Base-by-base conservation (phyloP, 2,329 filamentous ascomycete genomes). In the Plenodomus tracheiphilus region DNA sequence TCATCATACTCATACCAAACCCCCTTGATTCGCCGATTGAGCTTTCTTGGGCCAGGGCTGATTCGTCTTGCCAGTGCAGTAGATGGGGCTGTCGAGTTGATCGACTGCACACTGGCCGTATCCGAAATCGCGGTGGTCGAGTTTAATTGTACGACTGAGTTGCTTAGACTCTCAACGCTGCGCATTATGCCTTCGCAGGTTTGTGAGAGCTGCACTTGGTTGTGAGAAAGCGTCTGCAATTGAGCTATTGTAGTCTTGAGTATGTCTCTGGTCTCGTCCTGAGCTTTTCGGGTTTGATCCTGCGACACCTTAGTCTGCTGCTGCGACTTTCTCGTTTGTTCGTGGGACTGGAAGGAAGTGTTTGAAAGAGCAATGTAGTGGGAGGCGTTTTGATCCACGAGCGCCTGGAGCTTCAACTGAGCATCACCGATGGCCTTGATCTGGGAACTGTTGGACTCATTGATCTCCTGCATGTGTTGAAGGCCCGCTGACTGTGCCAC, bases 1-100 rank as follows among this genome's bases (percentile, higher is more conserved):
- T 40, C 53, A 49, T 71, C 68, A 36, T 71, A 71, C 46, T 71
- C 69, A 41, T 71, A 71, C 69, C 69, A 71, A 3, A 71, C 66
- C 22, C 69, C 66, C 43, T 68, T 65, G 39, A 71, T 61, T n/a
- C 58, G 55, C 5, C 61, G 47, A 41, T 71, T 71, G 13, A 71
- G 43, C 43, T 71, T 71, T 8, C 69, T 41, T 2, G 69, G 68
- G 8, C 61, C 52, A 1, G 69, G 69, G 10, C 45, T 61, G 9
- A 70, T 68, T 0, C 59, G 51, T 30, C 59, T 63, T 1, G 54
- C 61, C 2, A 62, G 50, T 1, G 53, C 43, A 8, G 53, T 61
- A 7, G 51, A 43, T 1, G 53, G 53, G 17, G 36, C 47, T 10
- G 50, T 42, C 8, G 56, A 57, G 17, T 43, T 21, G 2, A 32